These are phyloP conservation scores for Gossypium armourianum DNA, from an alignment of 441 rosid species.

Conservation along the genomic window DNA sequence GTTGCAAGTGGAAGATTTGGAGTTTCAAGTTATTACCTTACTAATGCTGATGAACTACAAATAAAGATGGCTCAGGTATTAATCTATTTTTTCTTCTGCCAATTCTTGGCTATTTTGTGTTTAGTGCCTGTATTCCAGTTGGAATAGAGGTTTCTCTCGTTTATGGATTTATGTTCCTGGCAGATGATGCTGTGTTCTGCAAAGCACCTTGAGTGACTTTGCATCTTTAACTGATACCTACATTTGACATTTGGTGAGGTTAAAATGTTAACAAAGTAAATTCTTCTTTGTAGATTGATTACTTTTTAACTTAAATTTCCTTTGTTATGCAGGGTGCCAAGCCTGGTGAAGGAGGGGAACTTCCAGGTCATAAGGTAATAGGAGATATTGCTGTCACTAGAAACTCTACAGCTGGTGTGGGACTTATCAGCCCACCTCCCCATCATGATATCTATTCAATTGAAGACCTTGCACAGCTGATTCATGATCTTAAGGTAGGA, in stretches of 20 bases:
- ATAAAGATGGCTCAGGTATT: conserved; percentile 99
- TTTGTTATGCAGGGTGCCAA: conserved; percentile 73
- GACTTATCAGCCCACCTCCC: conserved; percentile 98
- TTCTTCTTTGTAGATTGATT: conserved; percentile 14
- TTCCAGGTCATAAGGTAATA: conserved; percentile 98
- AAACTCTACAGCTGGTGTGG: conserved; percentile 97
- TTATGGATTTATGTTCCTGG: conserved; percentile 46
- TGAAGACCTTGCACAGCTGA: conserved; percentile 96
- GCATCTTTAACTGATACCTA: conserved; percentile 37
- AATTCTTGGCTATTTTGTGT: conserved; percentile 22
- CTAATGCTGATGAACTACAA: conserved; percentile 95
- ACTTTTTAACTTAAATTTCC: conserved; percentile 17
- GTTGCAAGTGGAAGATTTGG: conserved; percentile 99
- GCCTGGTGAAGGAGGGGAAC: conserved; percentile 99
- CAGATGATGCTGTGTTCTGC: conserved; percentile 52
- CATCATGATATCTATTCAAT: conserved; percentile 99
- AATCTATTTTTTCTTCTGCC: conserved; percentile 9
- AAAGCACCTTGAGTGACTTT: conserved; percentile 43
- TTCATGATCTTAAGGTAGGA: conserved; percentile 92
- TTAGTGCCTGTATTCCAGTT: conserved; percentile 34
- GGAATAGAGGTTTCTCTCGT: conserved; percentile 44
- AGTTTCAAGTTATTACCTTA: conserved; percentile 90
- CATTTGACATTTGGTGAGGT: conserved; percentile 40
- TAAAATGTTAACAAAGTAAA: conserved; percentile 23
- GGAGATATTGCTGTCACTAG: conserved; percentile 97